Conservation (phyloP, 345 rosid genomes). For the Eucalyptus polybractea region DNA sequence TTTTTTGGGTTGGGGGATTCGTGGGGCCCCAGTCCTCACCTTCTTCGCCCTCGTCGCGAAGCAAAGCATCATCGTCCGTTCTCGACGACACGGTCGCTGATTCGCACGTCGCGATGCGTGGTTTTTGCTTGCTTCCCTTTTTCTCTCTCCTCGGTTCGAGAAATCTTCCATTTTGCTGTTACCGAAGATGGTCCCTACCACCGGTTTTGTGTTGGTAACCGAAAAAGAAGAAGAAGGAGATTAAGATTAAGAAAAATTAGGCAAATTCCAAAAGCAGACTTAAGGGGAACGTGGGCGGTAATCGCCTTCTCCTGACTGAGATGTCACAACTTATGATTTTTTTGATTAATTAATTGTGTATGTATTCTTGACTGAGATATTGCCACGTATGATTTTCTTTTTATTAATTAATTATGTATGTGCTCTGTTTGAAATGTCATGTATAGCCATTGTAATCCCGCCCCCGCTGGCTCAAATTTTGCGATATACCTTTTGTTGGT, state of each 20-base stretch:
- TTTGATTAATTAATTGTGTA: neutral
- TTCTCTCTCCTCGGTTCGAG: neutral
- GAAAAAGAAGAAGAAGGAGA: neutral
- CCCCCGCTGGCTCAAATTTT: neutral
- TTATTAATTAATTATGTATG: neutral
- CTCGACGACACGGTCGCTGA: neutral
- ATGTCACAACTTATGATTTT: neutral
- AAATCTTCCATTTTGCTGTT: neutral
- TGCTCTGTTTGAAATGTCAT: neutral
- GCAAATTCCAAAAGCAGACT: neutral
- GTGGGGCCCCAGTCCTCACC: neutral
- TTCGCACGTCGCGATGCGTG: no score
- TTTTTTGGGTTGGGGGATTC: neutral
- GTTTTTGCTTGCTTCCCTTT: no score
- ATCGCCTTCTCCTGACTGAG: neutral
- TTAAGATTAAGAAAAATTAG: neutral
- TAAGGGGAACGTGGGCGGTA: neutral
- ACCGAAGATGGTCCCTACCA: neutral
- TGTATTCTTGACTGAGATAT: neutral
- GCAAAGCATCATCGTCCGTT: neutral
- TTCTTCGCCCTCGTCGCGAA: neutral
- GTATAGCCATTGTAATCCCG: neutral
- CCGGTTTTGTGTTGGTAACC: neutral
- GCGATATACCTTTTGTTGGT: neutral
- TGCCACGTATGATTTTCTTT: neutral